phyloP scores from a whole-genome alignment of 768 basidiomycete genomes.

The Mycena pura region DNA sequence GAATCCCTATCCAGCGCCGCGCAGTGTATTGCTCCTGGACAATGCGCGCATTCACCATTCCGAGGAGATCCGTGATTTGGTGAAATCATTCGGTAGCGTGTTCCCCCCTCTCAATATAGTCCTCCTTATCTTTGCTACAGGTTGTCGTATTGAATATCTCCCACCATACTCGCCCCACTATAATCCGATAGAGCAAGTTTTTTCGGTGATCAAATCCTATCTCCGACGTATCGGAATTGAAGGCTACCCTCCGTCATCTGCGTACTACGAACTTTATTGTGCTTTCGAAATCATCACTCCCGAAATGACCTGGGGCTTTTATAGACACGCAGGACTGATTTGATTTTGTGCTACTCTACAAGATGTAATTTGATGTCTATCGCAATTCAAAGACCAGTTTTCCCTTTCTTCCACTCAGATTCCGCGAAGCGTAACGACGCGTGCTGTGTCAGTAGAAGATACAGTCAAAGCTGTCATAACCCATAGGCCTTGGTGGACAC shows the following conservation, averaged over 20 bases:
- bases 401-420: slow-evolving; percentile 3
- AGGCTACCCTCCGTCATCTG: neutral
- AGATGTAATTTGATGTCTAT: too few species aligned
- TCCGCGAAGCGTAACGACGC: neutral
- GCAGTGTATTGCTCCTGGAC: slow-evolving; percentile 32
- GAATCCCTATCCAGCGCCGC: slow-evolving; percentile 29
- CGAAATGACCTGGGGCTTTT: neutral
- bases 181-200: slow-evolving; percentile 36
- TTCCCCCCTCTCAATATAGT: neutral
- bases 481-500: too few species aligned
- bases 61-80: slow-evolving; percentile 26
- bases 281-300: neutral
- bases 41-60: slow-evolving; percentile 35
- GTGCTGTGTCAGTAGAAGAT: neutral
- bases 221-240: neutral
- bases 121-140: slow-evolving; percentile 20
- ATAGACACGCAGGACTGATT: neutral
- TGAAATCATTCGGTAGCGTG: slow-evolving; percentile 23
- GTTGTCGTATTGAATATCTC: slow-evolving; percentile 32
- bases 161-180: slow-evolving; percentile 41
- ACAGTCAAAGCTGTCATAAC: too few species aligned
- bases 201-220: neutral
- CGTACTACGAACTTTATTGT: neutral
- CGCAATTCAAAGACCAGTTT: neutral
- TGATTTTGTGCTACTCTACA: too few species aligned